These are phyloP conservation scores for Knoxdaviesia proteae DNA, from an alignment of 2,329 filamentous ascomycete genomes.

Conservation along the genomic window DNA sequence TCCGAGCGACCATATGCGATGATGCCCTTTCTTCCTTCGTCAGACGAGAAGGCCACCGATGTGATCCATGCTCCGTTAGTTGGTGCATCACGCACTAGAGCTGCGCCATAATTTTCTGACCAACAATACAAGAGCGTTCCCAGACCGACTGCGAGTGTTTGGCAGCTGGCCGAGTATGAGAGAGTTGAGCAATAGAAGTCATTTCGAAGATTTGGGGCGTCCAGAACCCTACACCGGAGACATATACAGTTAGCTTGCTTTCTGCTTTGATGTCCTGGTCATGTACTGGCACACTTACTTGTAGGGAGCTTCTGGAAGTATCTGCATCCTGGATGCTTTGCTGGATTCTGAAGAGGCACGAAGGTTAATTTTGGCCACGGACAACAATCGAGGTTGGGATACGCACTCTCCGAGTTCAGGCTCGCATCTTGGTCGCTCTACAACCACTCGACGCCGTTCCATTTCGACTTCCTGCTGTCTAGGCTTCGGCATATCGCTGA, in stretches of 20 bases:
- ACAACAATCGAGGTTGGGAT: too few species aligned
- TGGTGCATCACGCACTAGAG: slow-evolving; percentile 23
- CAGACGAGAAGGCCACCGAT: slow-evolving; percentile 76
- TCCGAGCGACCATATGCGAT: slow-evolving; percentile 69
- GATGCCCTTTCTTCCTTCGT: slow-evolving; percentile 53
- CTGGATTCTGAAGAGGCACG: background rate
- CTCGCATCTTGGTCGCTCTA: too few species aligned
- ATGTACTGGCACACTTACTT: slow-evolving; percentile 28
- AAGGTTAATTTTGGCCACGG: background rate
- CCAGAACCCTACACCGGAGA: slow-evolving; percentile 40
- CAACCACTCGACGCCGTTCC: too few species aligned
- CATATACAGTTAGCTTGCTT: too few species aligned
- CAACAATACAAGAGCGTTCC: slow-evolving; percentile 67
- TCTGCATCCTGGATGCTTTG: background rate
- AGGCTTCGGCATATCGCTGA: too few species aligned
- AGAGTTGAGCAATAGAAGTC: slow-evolving; percentile 91
- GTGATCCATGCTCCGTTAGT: slow-evolving; percentile 38
- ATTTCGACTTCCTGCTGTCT: too few species aligned
- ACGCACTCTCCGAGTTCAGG: too few species aligned
- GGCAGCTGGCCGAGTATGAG: slow-evolving; percentile 57
- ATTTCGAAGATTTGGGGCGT: slow-evolving; percentile 74
- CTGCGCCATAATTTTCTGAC: slow-evolving; percentile 56
- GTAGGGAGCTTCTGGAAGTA: slow-evolving; percentile 53
- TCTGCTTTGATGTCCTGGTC: background rate
- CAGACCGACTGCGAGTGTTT: slow-evolving; percentile 67